Conservation (phyloP, 2,329 filamentous ascomycete genomes). For the Fusarium sp. region DNA sequence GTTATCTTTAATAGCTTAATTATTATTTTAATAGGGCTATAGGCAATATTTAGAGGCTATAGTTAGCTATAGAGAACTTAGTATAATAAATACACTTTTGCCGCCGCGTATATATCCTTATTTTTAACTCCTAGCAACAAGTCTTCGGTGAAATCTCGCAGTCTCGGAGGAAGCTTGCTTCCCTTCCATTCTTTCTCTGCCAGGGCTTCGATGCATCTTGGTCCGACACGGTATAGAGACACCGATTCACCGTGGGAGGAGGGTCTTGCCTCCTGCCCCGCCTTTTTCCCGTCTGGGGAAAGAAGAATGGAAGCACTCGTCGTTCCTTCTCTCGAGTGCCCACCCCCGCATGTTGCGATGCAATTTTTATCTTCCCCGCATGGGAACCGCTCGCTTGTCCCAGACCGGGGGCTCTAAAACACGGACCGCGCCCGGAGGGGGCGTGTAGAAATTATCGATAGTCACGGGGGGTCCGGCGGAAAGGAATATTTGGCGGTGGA, state of each 20-base stretch:
- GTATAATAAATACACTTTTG: too few relatives aligned
- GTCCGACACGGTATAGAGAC: slow-evolving; percentile 29
- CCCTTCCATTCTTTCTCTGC: background rate
- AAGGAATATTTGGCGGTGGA: slow-evolving; percentile 32
- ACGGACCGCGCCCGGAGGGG: slow-evolving; percentile 26
- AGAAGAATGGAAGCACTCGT: slow-evolving; percentile 7
- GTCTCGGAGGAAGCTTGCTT: slow-evolving; percentile 21
- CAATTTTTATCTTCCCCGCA: slow-evolving; percentile 38
- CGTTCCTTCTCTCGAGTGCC: slow-evolving; percentile 18
- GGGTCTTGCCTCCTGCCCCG: slow-evolving; percentile 11
- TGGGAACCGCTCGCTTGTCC: slow-evolving; percentile 40
- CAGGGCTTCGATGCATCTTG: slow-evolving; percentile 16
- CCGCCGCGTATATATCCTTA: too few relatives aligned
- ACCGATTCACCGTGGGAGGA: slow-evolving; percentile 33
- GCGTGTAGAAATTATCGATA: slow-evolving; percentile 18
- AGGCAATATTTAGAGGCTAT: too few relatives aligned
- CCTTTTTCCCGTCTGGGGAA: slow-evolving; percentile 30
- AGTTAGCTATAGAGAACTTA: too few relatives aligned
- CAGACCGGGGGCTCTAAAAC: slow-evolving; percentile 4
- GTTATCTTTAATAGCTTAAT: too few relatives aligned
- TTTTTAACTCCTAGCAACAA: slow-evolving; percentile 6
- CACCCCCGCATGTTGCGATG: slow-evolving; percentile 39
- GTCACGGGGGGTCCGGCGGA: slow-evolving; percentile 27
- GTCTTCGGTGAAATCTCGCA: slow-evolving; percentile 35
- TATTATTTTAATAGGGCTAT: too few relatives aligned